Conservation (phyloP, 768 basidiomycete genomes). For the Tricholoma flavovirens region DNA sequence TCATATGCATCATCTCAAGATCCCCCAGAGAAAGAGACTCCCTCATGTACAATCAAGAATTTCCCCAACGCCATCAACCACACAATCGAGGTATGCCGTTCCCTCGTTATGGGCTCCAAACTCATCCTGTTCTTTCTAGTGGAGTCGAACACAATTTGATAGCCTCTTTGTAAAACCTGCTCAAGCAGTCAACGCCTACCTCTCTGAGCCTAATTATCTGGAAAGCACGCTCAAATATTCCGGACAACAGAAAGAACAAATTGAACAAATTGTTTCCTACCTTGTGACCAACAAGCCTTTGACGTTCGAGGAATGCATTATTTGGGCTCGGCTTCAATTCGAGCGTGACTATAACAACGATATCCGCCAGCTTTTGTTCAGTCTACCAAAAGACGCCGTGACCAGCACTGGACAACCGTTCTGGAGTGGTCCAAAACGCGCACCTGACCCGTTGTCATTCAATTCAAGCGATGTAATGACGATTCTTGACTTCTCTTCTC, state of each 20-base stretch:
- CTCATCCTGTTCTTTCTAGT: conserved; percentile 39
- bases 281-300: conserved; percentile 90
- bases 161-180: conserved; percentile 90
- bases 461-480: conserved; percentile 73
- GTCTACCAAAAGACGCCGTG: conserved; percentile 89
- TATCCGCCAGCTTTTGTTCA: conserved; percentile 89
- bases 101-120: background rate
- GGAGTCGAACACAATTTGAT: conserved; percentile 92
- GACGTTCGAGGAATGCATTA: conserved; percentile 95
- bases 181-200: conserved; percentile 91
- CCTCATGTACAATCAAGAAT: conserved; percentile 97
- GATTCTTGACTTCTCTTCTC: background rate
- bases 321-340: conserved; percentile 94
- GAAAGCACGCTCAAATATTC: conserved; percentile 88
- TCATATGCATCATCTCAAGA: conserved; percentile 98
- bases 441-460: conserved; percentile 86
- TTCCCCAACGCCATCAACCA: conserved; percentile 98
- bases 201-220: conserved; percentile 93
- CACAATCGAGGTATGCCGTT: conserved; percentile 77
- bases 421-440: conserved; percentile 98
- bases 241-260: conserved; percentile 85
- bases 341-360: conserved; percentile 91
- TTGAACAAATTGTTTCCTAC: conserved; percentile 83
- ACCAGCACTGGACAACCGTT: conserved; percentile 93
- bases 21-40: conserved; percentile 95